phyloP scores from a whole-genome alignment of 2,329 filamentous ascomycete species.

The Xylaria arbuscula region DNA sequence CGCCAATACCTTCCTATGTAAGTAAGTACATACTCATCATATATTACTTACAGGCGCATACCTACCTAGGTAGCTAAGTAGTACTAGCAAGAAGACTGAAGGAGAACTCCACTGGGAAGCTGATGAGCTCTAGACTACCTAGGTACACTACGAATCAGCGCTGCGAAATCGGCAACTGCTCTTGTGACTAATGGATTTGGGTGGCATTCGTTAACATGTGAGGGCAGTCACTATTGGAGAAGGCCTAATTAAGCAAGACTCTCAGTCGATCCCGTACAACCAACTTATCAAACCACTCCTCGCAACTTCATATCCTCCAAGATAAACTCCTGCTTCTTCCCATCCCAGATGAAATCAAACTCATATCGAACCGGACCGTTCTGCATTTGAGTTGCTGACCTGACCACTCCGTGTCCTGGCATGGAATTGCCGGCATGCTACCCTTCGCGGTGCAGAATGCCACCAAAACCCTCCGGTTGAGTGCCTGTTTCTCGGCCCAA shows the following conservation, averaged over 20 bases:
- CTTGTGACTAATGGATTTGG: constrained; percentile 34
- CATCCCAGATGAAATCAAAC: background rate
- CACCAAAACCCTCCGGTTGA: constrained; percentile 52
- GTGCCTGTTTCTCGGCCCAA: constrained; percentile 16
- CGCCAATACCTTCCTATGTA: too few species aligned
- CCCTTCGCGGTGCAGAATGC: constrained; percentile 59
- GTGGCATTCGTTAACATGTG: constrained; percentile 31
- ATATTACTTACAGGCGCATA: too few species aligned
- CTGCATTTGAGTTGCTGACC: constrained; percentile 4
- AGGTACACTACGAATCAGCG: background rate
- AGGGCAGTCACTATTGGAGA: constrained; percentile 27
- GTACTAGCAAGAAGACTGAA: background rate
- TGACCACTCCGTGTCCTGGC: constrained; percentile 38
- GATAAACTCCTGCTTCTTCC: background rate
- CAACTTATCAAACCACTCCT: background rate
- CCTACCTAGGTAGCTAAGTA: background rate
- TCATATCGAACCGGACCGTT: background rate
- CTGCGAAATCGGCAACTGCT: constrained; percentile 40
- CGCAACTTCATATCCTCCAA: background rate
- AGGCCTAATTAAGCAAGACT: background rate
- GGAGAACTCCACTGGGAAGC: background rate
- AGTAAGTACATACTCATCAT: background rate
- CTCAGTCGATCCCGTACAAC: background rate
- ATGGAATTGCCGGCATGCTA: constrained; percentile 57
- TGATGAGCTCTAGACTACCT: background rate